A percentile compares a stretch with the other conserved stretches of the same genome.
phyloP scores from a whole-genome alignment of 495 filamentous ascomycete species.

The Aspergillus affinis region DNA sequence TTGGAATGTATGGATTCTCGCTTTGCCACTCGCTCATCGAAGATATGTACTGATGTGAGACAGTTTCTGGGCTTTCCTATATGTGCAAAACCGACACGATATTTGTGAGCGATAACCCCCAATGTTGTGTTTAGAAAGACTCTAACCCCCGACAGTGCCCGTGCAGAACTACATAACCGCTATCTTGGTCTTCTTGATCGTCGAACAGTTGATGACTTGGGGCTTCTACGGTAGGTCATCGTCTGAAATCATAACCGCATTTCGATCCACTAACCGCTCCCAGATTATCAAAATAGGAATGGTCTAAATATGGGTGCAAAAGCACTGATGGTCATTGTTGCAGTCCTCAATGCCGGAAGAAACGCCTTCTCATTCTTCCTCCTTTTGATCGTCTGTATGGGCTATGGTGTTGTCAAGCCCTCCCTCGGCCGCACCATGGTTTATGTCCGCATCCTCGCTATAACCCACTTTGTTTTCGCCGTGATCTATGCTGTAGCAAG shows the following conservation, averaged over 20 bases:
- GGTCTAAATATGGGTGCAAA: slow-evolving; percentile 79
- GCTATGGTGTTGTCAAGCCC: slow-evolving; percentile 96
- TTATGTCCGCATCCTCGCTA: slow-evolving; percentile 86
- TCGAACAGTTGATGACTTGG: slow-evolving; percentile 98
- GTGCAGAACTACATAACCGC: slow-evolving; percentile 99
- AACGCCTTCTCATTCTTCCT: slow-evolving; percentile 99
- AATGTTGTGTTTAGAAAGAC: neutral
- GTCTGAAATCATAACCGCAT: neutral
- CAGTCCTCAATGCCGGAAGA: slow-evolving; percentile 84
- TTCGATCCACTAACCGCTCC: slow-evolving; percentile 10
- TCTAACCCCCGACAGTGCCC: slow-evolving; percentile 61
- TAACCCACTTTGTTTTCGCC: slow-evolving; percentile 91
- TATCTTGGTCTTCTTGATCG: slow-evolving; percentile 87
- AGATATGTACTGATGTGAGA: slow-evolving; percentile 22
- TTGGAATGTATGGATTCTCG: slow-evolving; percentile 59
- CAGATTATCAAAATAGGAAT: slow-evolving; percentile 88
- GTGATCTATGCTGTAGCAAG: slow-evolving; percentile 91
- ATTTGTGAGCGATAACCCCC: slow-evolving; percentile 59
- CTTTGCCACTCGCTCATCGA: neutral
- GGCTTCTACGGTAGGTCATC: slow-evolving; percentile 70
- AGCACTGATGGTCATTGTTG: slow-evolving; percentile 83
- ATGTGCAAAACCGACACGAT: slow-evolving; percentile 89
- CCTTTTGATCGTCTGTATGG: slow-evolving; percentile 98
- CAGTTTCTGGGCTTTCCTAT: slow-evolving; percentile 91
- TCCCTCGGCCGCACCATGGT: slow-evolving; percentile 93